These are phyloP conservation scores for Acer saccharum DNA, from an alignment of 345 rosid species.

Conservation along the genomic window DNA sequence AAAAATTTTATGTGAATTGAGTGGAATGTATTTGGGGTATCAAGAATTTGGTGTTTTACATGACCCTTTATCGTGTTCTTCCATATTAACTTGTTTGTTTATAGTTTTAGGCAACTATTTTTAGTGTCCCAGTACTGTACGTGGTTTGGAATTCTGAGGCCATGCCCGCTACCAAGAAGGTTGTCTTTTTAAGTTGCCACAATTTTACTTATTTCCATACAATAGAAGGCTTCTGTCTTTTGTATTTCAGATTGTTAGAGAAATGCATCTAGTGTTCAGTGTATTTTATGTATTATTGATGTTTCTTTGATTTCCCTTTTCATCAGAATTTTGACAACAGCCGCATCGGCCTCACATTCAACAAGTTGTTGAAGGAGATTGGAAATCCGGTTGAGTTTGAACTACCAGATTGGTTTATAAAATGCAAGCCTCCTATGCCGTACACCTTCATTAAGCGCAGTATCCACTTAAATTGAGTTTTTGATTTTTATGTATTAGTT, in stretches of 20 bases:
- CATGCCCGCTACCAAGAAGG: conserved; percentile 39
- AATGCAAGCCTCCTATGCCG: conserved; percentile 62
- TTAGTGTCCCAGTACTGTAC: too few species aligned
- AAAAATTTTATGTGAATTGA: neutral
- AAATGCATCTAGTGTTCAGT: too few species aligned
- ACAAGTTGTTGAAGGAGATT: conserved; percentile 59
- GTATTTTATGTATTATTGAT: neutral
- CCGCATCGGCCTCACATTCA: conserved; percentile 56
- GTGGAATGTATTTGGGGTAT: neutral
- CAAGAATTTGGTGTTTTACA: neutral
- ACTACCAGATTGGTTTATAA: conserved; percentile 78
- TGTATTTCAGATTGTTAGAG: too few species aligned
- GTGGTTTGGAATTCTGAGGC: conserved; percentile 5
- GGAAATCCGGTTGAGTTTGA: conserved; percentile 74
- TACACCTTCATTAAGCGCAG: conserved; percentile 84
- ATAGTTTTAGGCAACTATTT: too few species aligned
- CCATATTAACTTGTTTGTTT: neutral
- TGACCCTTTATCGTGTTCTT: neutral
- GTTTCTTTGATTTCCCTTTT: neutral
- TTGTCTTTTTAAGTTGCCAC: neutral
- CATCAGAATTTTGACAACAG: conserved; percentile 51
- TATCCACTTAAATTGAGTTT: conserved; percentile 46
- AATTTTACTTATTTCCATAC: neutral
- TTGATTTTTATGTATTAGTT: neutral
- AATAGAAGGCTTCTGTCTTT: too few species aligned